Base-by-base conservation (phyloP, 257 asterid species). In the Handroanthus guayacan region DNA sequence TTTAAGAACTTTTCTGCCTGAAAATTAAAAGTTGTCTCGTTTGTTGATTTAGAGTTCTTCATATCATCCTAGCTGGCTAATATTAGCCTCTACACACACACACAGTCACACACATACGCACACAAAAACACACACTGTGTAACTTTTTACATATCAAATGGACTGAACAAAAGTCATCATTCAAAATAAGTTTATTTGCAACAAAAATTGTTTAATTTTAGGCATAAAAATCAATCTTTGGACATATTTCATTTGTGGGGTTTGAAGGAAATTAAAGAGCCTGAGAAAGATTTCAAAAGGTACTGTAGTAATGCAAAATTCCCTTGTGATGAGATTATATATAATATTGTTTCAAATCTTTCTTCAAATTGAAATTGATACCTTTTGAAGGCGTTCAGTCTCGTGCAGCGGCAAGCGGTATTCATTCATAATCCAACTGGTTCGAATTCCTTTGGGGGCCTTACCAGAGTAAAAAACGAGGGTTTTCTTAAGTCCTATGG, bases 361-460 rank as follows among this genome's bases (percentile, higher is more conserved):
- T 25, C 50, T 41, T 39, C 34, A 64, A 14, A 18, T 16, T 7
- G 5, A 58, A 18, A 3, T 3, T 8, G 1, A 3, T 78, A 92
- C 97, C 97, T 90, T 92, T 69, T 92, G 97, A 1, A 90, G 82
- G 52, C 94, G 91, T 83, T 92, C 97, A 11, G 97, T 92, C 20
- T 89, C 97, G 8, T 92, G 93, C 11, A 86, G 94, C 0, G 97
- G 97, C 78, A 92, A 74, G 2, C 97, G 93, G 56, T 89, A 92
- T 66, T 92, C 97, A 34, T 92, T 92, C 97, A 92, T 92, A 83
- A 92, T 92, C 97, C 97, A 92, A 54, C 95, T 89, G 3, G 90
- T 90, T 56, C 97, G 83, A 31, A 90, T 86, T 1, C 97, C 97
- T 82, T 92, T 92, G 0, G 97, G 97, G 16, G 97, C 97, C 79